Conservation (phyloP, 768 basidiomycete genomes). For the Inosperma sp. region DNA sequence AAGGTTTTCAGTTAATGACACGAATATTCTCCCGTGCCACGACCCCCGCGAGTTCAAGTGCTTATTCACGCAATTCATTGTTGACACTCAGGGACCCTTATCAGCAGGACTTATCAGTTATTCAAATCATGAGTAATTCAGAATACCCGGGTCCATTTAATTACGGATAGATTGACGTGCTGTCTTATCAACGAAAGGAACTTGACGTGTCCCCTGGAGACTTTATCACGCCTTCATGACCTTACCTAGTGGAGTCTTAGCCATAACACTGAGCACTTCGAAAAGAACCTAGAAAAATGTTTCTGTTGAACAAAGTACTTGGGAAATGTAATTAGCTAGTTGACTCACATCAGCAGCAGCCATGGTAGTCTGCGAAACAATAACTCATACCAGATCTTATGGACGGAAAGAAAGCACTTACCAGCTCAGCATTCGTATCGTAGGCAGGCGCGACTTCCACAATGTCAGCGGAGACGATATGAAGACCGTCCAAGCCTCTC, state of each 20-base stretch:
- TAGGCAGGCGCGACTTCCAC: constrained; percentile 85
- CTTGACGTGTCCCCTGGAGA: not conserved
- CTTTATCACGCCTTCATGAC: constrained; percentile 20
- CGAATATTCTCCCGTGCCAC: not conserved
- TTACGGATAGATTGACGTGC: not conserved
- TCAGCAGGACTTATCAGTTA: constrained; percentile 4
- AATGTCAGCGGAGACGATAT: constrained; percentile 77
- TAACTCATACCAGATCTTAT: constrained; percentile 10
- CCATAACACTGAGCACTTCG: constrained; percentile 76
- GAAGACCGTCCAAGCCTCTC: constrained; percentile 67
- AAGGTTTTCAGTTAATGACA: too few relatives aligned
- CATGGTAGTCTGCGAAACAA: constrained; percentile 19
- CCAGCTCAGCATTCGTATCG: constrained; percentile 45
- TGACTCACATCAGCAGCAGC: constrained; percentile 39
- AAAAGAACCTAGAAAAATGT: constrained; percentile 51
- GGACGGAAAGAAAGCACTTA: constrained; percentile 15
- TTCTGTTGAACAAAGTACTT: not conserved
- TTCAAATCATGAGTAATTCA: constrained; percentile 1
- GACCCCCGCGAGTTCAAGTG: not conserved
- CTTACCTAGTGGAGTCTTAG: constrained; percentile 72
- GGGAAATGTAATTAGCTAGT: not conserved
- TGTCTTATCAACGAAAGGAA: constrained; percentile 4
- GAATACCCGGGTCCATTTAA: not conserved
- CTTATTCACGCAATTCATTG: not conserved
- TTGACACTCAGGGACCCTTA: not conserved